phyloP scores from a whole-genome alignment of 108 stramenopile genomes.

The Fragilariopsis cylindrus region DNA sequence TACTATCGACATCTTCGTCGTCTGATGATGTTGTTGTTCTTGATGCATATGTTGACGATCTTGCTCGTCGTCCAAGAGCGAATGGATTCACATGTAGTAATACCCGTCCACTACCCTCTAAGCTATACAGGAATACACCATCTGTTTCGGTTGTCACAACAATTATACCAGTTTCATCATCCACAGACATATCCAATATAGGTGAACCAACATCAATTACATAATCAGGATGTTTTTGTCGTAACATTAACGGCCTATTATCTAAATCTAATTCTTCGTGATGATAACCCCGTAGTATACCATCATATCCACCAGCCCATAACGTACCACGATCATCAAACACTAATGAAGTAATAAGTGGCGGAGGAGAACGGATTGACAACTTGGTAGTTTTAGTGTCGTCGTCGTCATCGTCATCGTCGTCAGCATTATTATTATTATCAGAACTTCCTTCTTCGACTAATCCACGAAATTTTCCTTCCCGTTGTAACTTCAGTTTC shows the following conservation, averaged over 20 bases:
- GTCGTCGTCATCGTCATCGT: neutral
- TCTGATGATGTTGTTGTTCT: too few species aligned
- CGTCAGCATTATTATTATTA: neutral
- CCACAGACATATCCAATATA: slow-evolving; percentile 27
- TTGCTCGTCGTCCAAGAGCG: neutral
- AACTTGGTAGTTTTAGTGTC: neutral
- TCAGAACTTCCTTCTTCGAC: neutral
- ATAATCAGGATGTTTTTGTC: slow-evolving; percentile 17
- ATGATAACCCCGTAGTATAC: slow-evolving; percentile 36
- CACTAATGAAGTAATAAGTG: slow-evolving; percentile 37
- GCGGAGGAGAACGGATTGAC: neutral
- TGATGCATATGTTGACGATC: neutral
- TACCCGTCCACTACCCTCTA: slow-evolving; percentile 47
- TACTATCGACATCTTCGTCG: too few species aligned
- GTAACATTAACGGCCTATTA: slow-evolving; percentile 17
- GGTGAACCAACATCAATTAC: slow-evolving; percentile 24
- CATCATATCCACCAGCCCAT: slow-evolving; percentile 55
- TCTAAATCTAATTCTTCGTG: slow-evolving; percentile 22
- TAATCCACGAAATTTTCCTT: slow-evolving; percentile 29
- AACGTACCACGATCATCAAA: slow-evolving; percentile 45
- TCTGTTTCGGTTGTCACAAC: slow-evolving; percentile 49
- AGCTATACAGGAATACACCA: slow-evolving; percentile 47
- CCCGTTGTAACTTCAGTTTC: slow-evolving; percentile 21
- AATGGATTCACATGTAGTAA: slow-evolving; percentile 47
- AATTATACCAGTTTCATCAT: slow-evolving; percentile 46